Percentiles rank a stretch among this genome's conserved stretches.
phyloP scores from a whole-genome alignment of 148 eudicot species.

The Rhododendron williamsianum region DNA sequence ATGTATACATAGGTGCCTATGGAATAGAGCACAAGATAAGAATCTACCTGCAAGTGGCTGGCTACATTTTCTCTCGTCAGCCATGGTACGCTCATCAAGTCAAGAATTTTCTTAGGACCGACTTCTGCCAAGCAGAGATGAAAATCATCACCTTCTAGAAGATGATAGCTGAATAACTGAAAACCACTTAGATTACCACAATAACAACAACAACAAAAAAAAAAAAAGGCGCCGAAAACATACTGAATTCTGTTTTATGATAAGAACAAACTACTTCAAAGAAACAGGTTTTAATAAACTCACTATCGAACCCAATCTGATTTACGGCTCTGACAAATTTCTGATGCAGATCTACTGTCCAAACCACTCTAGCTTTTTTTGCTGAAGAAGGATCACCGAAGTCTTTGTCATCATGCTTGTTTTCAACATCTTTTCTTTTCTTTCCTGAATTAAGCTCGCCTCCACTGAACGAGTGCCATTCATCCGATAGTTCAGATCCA shows the following conservation, averaged over 20 bases:
- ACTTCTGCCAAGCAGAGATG: slow-evolving; percentile 59
- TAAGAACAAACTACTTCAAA: not conserved
- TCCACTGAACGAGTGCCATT: slow-evolving; percentile 42
- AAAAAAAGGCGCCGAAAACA: not conserved
- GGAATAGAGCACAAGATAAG: not conserved
- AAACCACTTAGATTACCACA: slow-evolving; percentile 3
- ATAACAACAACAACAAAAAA: not conserved
- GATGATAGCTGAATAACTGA: slow-evolving; percentile 8
- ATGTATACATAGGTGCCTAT: not conserved
- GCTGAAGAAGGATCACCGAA: slow-evolving; percentile 44
- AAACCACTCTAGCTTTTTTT: slow-evolving; percentile 87
- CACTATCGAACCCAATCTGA: slow-evolving; percentile 88
- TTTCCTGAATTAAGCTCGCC: slow-evolving; percentile 42
- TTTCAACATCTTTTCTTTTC: slow-evolving; percentile 67
- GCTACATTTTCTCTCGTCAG: slow-evolving; percentile 95
- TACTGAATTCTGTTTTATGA: not conserved
- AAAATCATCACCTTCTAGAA: slow-evolving; percentile 18
- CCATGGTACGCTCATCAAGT: slow-evolving; percentile 86
- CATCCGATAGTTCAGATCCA: slow-evolving; percentile 48
- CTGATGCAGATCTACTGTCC: slow-evolving; percentile 92
- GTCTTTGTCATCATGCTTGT: slow-evolving; percentile 52
- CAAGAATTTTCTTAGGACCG: slow-evolving; percentile 92
- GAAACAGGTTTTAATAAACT: slow-evolving; percentile 26
- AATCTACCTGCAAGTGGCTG: slow-evolving; percentile 90
- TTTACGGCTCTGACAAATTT: slow-evolving; percentile 92